Percentiles rank a stretch among this genome's conserved stretches.
Conservation (phyloP, 1,284 basidiomycete species). For the Cutaneotrichosporon sp. region DNA sequence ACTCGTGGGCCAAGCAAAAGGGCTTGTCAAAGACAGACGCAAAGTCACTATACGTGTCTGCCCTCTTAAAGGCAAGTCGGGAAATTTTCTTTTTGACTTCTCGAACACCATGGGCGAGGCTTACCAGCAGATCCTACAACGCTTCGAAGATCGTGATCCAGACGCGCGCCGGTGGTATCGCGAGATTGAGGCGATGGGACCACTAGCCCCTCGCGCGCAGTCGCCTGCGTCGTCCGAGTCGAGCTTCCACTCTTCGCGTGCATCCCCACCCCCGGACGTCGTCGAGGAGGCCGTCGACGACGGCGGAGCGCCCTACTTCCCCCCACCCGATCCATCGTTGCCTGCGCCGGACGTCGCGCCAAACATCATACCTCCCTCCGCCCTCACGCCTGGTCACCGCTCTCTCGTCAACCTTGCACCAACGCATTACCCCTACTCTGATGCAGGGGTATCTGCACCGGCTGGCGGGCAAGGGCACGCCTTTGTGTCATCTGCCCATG, state of each 20-base stretch:
- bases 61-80: conserved; percentile 66
- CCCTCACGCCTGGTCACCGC: conserved; percentile 35
- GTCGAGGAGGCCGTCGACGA: conserved; percentile 1
- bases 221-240: conserved; percentile 43
- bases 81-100: not conserved
- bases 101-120: no score
- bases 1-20: conserved; percentile 88
- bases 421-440: conserved; percentile 1
- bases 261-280: conserved; percentile 25
- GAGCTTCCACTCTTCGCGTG: conserved; percentile 41
- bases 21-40: conserved; percentile 74
- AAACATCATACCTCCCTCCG: conserved; percentile 38
- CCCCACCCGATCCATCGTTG: conserved; percentile 39
- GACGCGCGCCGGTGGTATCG: conserved; percentile 71
- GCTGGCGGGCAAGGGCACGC: not conserved
- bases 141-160: conserved; percentile 60
- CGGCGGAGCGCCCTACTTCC: conserved; percentile 8
- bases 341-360: conserved; percentile 44
- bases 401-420: conserved; percentile 33
- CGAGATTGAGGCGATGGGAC: conserved; percentile 75
- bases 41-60: conserved; percentile 84
- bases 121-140: conserved; percentile 14
- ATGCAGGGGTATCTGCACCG: not conserved
- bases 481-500: no score
- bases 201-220: conserved; percentile 42